Evolutionary conservation across 2,329 filamentous ascomycete species (phyloP), one percentile per base, ranked within the genome.

Genomic region (Amphichorda felina): DNA sequence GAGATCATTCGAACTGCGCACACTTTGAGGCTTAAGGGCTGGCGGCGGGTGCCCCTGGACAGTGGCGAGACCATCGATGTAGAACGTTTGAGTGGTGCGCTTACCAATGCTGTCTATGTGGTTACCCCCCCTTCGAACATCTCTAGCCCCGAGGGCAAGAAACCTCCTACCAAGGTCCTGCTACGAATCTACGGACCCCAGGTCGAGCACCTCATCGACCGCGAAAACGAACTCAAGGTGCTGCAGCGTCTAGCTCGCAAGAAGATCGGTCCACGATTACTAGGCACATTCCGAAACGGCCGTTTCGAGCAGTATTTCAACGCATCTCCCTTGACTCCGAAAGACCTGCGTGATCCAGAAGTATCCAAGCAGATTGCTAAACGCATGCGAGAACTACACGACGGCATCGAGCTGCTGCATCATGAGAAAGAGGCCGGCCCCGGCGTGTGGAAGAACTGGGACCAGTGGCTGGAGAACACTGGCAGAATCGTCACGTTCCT

Each of bases 41-140:
- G 91, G 91, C 76, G 88, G 36, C 78, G 78, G 40, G 76, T 98
- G 1, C 73, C 85, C 0, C 61, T 89, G 35, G 81, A 84, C 9
- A 64, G 67, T 42, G 82, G 81, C 43, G 72, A 75, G 34, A 66
- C 65, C 26, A 78, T 91, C 42, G 69, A 70, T 2, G 80, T 91
- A 5, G 72, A 83, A 56, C 72, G 84, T 34, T 65, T 93, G 19
- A 95, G 89, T 54, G 91, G 91, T 41, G 91, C 91, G 8, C 61
- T 98, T 45, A 98, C 91, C 15, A 98, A 98, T 53, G 87, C 89
- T 9, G 88, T 98, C 25, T 98, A 96, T 52, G 87, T 94, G 34
- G 87, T 96, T 16, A 82, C 77, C 2, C 88, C 89, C 2, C 88
- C 89, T 0, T 63, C 72, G 27, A 67, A 82, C 25, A 45, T 87